phyloP scores from a whole-genome alignment of 495 filamentous ascomycete genomes.

The Podospora didyma region DNA sequence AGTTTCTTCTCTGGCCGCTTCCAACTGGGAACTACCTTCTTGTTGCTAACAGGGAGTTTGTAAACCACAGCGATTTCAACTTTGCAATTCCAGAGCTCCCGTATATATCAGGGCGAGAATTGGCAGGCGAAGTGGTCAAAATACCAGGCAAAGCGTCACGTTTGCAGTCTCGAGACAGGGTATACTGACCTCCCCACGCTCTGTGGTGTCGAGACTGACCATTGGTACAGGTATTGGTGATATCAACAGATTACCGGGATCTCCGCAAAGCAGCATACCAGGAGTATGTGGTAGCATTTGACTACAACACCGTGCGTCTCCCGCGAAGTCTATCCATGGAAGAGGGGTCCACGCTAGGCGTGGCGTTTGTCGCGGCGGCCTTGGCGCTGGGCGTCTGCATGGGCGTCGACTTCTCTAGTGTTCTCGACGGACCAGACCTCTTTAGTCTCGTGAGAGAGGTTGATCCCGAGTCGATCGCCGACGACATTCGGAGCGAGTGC shows the following conservation, averaged over 20 bases:
- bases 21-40: too few species aligned
- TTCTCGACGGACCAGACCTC: constrained; percentile 51
- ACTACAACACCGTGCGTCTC: constrained; percentile 59
- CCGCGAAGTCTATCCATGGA: constrained; percentile 44
- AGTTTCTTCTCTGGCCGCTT: constrained; percentile 14
- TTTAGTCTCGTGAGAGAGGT: constrained; percentile 37
- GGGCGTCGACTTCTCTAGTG: constrained; percentile 52
- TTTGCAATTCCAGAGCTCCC: constrained; percentile 62
- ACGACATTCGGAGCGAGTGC: constrained; percentile 52
- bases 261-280: constrained; percentile 66
- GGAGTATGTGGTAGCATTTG: constrained; percentile 59
- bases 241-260: constrained; percentile 70
- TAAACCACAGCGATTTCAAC: constrained; percentile 52
- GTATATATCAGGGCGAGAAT: constrained; percentile 63
- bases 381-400: constrained; percentile 58
- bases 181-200: constrained; percentile 8
- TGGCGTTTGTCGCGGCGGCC: constrained; percentile 59
- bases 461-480: constrained; percentile 36
- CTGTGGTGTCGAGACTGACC: too few species aligned
- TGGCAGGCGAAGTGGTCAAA: constrained; percentile 55
- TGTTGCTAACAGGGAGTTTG: not conserved
- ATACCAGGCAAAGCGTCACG: constrained; percentile 38
- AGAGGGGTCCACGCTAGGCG: constrained; percentile 56
- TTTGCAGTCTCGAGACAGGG: constrained; percentile 51
- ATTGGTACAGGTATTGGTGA: constrained; percentile 48